These are phyloP conservation scores for Amanita brunnescens DNA, from an alignment of 768 basidiomycete genomes.

Conservation along the genomic window DNA sequence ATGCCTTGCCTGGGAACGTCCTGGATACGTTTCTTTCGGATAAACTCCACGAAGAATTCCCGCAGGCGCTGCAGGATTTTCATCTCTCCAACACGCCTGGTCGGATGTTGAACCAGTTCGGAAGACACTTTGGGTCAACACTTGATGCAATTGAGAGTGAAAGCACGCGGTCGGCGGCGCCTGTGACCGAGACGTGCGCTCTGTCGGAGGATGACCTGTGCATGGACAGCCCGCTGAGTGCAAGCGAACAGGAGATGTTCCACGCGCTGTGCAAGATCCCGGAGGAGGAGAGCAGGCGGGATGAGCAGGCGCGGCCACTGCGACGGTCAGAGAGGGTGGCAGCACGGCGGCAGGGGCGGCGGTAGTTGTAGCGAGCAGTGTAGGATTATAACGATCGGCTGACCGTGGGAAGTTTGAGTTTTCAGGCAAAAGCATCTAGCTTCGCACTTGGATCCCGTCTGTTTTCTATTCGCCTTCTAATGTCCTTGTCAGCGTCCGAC, in stretches of 20 bases:
- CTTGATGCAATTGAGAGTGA: constrained; percentile 27
- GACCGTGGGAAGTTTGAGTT: constrained; percentile 39
- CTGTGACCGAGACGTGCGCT: no score
- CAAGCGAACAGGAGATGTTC: constrained; percentile 66
- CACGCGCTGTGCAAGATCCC: constrained; percentile 50
- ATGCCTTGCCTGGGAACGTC: constrained; percentile 26
- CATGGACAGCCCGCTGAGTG: constrained; percentile 42
- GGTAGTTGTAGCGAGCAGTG: constrained; percentile 17
- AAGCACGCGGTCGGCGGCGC: constrained; percentile 8
- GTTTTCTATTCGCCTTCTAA: constrained; percentile 63
- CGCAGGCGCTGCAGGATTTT: constrained; percentile 50
- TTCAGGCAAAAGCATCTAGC: constrained; percentile 40
- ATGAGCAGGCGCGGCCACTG: constrained; percentile 24
- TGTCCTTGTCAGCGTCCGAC: constrained; percentile 86
- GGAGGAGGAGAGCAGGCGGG: constrained; percentile 27
- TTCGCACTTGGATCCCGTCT: constrained; percentile 59
- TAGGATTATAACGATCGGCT: constrained; percentile 13
- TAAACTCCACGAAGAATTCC: constrained; percentile 53
- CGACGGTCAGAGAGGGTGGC: constrained; percentile 66
- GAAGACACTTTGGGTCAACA: constrained; percentile 50
- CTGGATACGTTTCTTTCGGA: constrained; percentile 56
- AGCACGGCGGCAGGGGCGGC: constrained; percentile 18
- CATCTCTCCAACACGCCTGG: constrained; percentile 38
- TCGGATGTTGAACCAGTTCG: constrained; percentile 51
- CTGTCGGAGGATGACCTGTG: no score